Evolutionary conservation across 2,329 filamentous ascomycete genomes (phyloP).

Genomic region (Calonectria montana): DNA sequence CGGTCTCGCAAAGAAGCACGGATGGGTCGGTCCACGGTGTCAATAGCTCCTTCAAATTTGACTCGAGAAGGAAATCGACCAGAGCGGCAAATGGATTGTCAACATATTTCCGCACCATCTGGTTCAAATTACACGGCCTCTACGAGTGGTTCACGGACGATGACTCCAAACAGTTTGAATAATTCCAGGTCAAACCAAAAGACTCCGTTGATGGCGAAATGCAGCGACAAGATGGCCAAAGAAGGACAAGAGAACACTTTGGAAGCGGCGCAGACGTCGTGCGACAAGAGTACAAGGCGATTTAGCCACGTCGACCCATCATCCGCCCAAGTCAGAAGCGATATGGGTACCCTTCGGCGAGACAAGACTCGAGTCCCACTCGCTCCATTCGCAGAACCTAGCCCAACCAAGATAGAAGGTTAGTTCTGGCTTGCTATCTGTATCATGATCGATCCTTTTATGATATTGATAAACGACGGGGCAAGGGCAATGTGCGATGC

Average conservation of each 20-base stretch:
- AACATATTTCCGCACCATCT: conserved; percentile 43
- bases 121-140: conserved; percentile 25
- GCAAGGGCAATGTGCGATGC: not conserved
- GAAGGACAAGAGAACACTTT: conserved; percentile 23
- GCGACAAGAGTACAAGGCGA: conserved; percentile 58
- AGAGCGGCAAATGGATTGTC: conserved; percentile 55
- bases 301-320: conserved; percentile 49
- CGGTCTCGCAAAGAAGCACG: conserved; percentile 59
- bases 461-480: not conserved
- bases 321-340: conserved; percentile 58
- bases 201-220: conserved; percentile 14
- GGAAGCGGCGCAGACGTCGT: conserved; percentile 24
- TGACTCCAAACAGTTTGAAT: conserved; percentile 26
- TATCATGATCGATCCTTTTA: not conserved
- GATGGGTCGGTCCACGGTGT: conserved; percentile 32
- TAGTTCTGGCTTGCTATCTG: not conserved
- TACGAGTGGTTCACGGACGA: conserved; percentile 24
- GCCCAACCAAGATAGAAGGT: not conserved
- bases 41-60: conserved; percentile 30
- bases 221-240: conserved; percentile 12
- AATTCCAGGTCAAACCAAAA: conserved; percentile 22
- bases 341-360: conserved; percentile 58
- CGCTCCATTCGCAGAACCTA: conserved; percentile 30
- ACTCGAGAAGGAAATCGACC: conserved; percentile 36
- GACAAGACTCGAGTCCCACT: conserved; percentile 40